Evolutionary conservation across 345 rosid genomes (phyloP).

Genomic region (Brassica cretica): DNA sequence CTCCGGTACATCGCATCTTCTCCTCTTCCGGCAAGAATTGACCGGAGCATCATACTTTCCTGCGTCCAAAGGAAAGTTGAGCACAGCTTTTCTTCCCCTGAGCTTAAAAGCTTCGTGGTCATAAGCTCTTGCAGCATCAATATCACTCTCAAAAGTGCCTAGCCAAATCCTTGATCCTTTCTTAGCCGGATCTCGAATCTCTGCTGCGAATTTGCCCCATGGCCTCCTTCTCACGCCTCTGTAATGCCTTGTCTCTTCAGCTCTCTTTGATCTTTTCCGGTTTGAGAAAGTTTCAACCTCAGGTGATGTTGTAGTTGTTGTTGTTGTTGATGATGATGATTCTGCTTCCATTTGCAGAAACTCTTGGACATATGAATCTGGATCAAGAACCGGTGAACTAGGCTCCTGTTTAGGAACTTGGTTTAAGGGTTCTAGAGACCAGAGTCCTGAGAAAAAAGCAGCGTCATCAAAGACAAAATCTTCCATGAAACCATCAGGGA

Average conservation of each 20-base stretch:
- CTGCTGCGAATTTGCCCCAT: conserved; percentile 95
- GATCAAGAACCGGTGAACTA: conserved; percentile 41
- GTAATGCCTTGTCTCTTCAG: conserved; percentile 53
- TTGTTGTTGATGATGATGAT: conserved; percentile 30
- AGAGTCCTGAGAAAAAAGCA: conserved; percentile 35
- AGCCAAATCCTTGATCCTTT: conserved; percentile 90
- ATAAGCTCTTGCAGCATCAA: conserved; percentile 90
- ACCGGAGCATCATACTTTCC: conserved; percentile 56
- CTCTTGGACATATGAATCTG: conserved; percentile 16
- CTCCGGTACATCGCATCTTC: conserved; percentile 35
- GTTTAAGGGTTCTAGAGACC: conserved; percentile 40
- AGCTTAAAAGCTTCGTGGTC: conserved; percentile 80
- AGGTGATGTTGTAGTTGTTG: conserved; percentile 29
- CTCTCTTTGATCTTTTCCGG: neutral
- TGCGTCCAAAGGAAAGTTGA: conserved; percentile 86
- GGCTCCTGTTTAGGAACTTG: conserved; percentile 42
- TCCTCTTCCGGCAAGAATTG: conserved; percentile 54
- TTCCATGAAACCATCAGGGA: conserved; percentile 45
- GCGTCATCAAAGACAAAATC: conserved; percentile 38
- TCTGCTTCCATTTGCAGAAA: conserved; percentile 32
- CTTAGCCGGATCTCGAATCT: conserved; percentile 79
- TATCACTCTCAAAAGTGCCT: conserved; percentile 71
- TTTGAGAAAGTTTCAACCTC: conserved; percentile 33
- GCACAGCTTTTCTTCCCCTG: conserved; percentile 83
- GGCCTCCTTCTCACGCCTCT: conserved; percentile 92